Evolutionary conservation across 2,329 filamentous ascomycete species (phyloP).

Genomic region (Sphaerostilbella broomeana): DNA sequence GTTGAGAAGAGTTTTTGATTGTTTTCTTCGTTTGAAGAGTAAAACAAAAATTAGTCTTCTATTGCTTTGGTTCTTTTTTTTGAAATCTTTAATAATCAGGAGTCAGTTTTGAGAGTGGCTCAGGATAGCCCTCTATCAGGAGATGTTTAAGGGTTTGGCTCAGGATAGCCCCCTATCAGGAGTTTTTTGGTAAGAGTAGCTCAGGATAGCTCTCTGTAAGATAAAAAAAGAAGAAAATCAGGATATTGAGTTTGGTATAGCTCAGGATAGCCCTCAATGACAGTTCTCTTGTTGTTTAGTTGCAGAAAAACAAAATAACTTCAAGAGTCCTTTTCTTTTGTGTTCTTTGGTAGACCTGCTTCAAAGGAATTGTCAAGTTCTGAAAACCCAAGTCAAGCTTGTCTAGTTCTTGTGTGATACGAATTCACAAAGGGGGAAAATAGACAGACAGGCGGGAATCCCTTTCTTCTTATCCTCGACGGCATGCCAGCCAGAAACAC

Average conservation of each 20-base stretch:
- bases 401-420: too few relatives aligned
- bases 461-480: background rate
- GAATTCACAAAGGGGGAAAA: too few relatives aligned
- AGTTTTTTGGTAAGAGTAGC: slow-evolving; percentile 13
- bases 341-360: background rate
- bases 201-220: slow-evolving; percentile 16
- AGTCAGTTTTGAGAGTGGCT: slow-evolving; percentile 14
- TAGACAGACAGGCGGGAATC: background rate
- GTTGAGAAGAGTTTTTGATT: slow-evolving; percentile 6
- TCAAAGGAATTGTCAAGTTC: too few relatives aligned
- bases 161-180: slow-evolving; percentile 18
- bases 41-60: slow-evolving; percentile 10
- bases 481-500: background rate
- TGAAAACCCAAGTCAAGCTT: too few relatives aligned
- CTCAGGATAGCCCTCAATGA: slow-evolving; percentile 17
- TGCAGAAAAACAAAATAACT: background rate
- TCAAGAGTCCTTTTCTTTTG: background rate
- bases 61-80: slow-evolving; percentile 12
- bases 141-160: slow-evolving; percentile 14
- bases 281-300: background rate
- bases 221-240: slow-evolving; percentile 9
- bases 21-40: slow-evolving; percentile 1
- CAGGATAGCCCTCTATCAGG: slow-evolving; percentile 11
- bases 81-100: slow-evolving; percentile 12
- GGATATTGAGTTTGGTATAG: slow-evolving; percentile 13